Percentiles rank a stretch among this genome's conserved stretches.
These are phyloP conservation scores for Cruciata laevipes DNA, from an alignment of 257 asterid genomes.

Conservation along the genomic window DNA sequence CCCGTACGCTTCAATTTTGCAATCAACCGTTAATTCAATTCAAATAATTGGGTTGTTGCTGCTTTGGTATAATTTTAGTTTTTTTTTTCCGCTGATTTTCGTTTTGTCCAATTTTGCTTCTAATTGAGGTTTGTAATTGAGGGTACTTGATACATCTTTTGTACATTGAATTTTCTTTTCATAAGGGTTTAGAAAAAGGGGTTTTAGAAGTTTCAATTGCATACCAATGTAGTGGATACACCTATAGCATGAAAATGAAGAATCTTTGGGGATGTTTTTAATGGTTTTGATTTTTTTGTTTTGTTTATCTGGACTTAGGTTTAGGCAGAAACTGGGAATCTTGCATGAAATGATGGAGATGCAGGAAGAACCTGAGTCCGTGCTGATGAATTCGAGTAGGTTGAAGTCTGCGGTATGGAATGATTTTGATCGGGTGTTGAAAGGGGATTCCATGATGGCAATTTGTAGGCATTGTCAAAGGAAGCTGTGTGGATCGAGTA, in stretches of 20 bases:
- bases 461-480: slow-evolving; percentile 82
- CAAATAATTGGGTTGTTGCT: not conserved
- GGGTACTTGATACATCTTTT: not conserved
- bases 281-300: not conserved
- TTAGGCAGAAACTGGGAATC: not conserved
- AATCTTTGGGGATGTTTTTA: not conserved
- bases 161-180: not conserved
- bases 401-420: slow-evolving; percentile 89
- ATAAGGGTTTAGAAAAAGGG: not conserved
- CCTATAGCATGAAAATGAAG: not conserved
- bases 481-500: slow-evolving; percentile 90
- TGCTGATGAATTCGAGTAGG: slow-evolving; percentile 70
- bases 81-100: not conserved
- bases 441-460: slow-evolving; percentile 72
- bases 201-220: not conserved
- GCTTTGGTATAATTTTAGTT: not conserved
- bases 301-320: not conserved
- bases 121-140: not conserved
- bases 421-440: slow-evolving; percentile 86
- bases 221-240: not conserved
- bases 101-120: not conserved
- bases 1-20: slow-evolving; percentile 11
- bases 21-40: not conserved
- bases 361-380: slow-evolving; percentile 61
- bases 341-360: slow-evolving; percentile 47